Base-by-base conservation (phyloP, 164 flowering plant genomes). In the Cinnamomum micranthum region DNA sequence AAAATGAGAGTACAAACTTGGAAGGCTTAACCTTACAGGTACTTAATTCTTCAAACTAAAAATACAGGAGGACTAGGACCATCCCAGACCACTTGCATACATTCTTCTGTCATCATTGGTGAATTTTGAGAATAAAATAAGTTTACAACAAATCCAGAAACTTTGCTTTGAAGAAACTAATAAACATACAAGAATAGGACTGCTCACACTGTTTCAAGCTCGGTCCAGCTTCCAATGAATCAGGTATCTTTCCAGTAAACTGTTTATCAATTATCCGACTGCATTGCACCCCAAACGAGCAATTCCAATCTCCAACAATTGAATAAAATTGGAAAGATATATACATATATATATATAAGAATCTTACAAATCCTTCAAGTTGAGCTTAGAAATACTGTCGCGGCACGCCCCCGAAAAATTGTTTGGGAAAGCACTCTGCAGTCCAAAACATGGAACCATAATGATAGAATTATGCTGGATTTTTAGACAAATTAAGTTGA, bases 61-160 rank as follows among this genome's bases (percentile, higher is more conserved):
- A 35, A 91, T 82, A 64, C 71, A 58, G 85, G 60, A 19, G 95
- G 95, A 77, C 88, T 88, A 1, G 93, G 95, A 3, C 93, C 95
- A 63, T 74, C 76, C n/a, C 33, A 89, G 71, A 70, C 93, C 93
- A 80, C 87, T 88, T 33, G 86, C 89, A 50, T 81, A 80, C 80
- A 91, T 81, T 72, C 79, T 88, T 82, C 95, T 91, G 72, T 41
- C 51, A n/a, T n/a, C n/a, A 75, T 62, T 50, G 58, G 24, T 17
- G 35, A 27, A 28, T 63, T 65, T 23, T 25, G 10, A 14, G 12
- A 23, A 65, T 14, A 25, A 28, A 23, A 25, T 23, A 65, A 25
- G 27, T n/a, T 25, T 11, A 63, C 22, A 63, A 22, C 66, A 22
- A 19, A 65, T 14, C 17, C 27, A 65, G 68, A 23, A 10, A 25